A percentile compares a stretch with the other conserved stretches of the same genome.
Evolutionary conservation across 2,329 filamentous ascomycete species (phyloP).

Genomic region (Botrytis byssoidea): DNA sequence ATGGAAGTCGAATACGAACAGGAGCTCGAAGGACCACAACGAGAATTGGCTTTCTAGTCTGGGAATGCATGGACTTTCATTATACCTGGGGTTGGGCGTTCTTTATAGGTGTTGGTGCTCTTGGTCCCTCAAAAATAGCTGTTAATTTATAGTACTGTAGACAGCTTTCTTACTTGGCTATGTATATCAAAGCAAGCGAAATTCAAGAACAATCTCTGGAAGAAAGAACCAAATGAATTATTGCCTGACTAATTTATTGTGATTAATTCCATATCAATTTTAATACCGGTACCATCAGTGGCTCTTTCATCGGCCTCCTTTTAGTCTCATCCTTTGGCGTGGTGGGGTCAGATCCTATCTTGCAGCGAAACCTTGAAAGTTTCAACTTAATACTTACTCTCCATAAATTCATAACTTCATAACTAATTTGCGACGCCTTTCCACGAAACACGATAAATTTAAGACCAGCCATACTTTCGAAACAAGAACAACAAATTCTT

Average conservation of each 20-base stretch:
- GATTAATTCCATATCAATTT: not conserved
- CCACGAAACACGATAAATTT: slow-evolving; percentile 4
- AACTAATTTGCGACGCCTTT: not conserved
- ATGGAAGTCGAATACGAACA: slow-evolving; percentile 77
- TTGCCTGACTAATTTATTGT: not conserved
- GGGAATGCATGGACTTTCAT: slow-evolving; percentile 13
- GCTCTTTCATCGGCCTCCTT: slow-evolving; percentile 1
- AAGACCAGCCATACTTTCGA: not conserved
- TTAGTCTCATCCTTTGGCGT: not conserved
- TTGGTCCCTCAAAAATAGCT: not conserved
- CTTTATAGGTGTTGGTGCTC: slow-evolving; percentile 11
- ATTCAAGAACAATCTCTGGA: not conserved
- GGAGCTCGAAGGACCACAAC: slow-evolving; percentile 46
- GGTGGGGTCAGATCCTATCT: slow-evolving; percentile 16
- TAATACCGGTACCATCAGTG: not conserved
- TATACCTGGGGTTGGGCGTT: slow-evolving; percentile 26
- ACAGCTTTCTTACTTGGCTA: not conserved
- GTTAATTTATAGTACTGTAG: slow-evolving; percentile 8
- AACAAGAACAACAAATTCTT: not conserved
- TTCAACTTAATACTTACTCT: slow-evolving; percentile 11
- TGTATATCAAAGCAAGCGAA: not conserved
- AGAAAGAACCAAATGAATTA: not conserved
- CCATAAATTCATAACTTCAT: slow-evolving; percentile 8
- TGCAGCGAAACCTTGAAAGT: slow-evolving; percentile 21
- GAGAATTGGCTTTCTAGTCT: slow-evolving; percentile 27